phyloP scores from a whole-genome alignment of 345 rosid species.

The Angophora floribunda region DNA sequence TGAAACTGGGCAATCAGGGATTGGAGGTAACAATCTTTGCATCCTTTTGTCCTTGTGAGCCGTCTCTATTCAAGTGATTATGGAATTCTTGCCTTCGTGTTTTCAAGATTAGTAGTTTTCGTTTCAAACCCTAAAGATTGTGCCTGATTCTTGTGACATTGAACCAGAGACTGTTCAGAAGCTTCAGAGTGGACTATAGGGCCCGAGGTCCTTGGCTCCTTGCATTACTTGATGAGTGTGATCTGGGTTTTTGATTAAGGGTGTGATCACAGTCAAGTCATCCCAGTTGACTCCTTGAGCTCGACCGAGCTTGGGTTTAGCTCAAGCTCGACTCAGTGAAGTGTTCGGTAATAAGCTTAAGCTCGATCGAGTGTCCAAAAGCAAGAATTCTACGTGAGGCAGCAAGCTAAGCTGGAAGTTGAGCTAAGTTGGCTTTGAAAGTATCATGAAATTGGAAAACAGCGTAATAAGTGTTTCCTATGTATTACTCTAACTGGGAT shows the following conservation, averaged over 20 bases:
- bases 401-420: neutral
- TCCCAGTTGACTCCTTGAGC: neutral
- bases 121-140: neutral
- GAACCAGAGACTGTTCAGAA: neutral
- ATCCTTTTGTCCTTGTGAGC: neutral
- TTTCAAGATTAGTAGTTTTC: neutral
- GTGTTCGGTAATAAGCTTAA: neutral
- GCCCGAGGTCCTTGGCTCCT: neutral
- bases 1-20: constrained; percentile 31
- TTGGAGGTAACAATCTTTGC: constrained; percentile 13
- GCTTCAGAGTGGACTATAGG: neutral
- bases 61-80: neutral
- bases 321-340: neutral
- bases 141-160: neutral
- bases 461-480: neutral
- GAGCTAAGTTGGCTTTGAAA: neutral
- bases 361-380: neutral
- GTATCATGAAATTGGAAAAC: neutral
- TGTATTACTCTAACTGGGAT: neutral
- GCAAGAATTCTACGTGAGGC: neutral
- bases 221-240: neutral
- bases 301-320: neutral
- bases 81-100: neutral
- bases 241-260: neutral
- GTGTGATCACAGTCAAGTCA: neutral